Conservation (phyloP, 2,329 filamentous ascomycete genomes). For the Apiospora aurea region DNA sequence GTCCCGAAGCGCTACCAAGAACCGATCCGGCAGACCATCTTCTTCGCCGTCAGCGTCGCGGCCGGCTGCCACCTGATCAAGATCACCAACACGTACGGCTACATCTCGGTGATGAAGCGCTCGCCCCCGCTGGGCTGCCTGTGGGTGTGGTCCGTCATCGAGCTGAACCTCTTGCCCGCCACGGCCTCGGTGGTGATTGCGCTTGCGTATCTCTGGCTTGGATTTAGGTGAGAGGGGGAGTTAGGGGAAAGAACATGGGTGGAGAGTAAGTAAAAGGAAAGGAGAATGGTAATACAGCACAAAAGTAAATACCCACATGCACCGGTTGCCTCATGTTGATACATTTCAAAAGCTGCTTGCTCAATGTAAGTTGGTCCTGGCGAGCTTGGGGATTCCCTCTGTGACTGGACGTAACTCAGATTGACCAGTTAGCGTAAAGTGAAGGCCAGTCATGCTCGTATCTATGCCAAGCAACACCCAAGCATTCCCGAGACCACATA, state of each 20-base stretch:
- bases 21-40: conserved; percentile 64
- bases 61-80: conserved; percentile 82
- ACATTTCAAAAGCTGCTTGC: neutral
- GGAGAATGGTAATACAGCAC: neutral
- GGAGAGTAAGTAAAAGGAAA: neutral
- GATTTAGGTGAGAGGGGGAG: neutral
- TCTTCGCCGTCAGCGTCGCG: conserved; percentile 65
- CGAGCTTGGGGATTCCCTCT: neutral
- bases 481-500: neutral
- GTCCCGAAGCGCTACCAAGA: conserved; percentile 55
- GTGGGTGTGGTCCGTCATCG: conserved; percentile 93
- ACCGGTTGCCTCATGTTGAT: neutral
- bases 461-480: neutral
- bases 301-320: neutral
- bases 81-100: conserved; percentile 80
- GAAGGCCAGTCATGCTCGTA: neutral
- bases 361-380: neutral
- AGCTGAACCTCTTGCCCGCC: conserved; percentile 76
- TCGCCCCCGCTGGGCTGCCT: conserved; percentile 88
- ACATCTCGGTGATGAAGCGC: conserved; percentile 89
- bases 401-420: neutral
- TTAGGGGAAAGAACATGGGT: neutral
- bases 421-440: neutral
- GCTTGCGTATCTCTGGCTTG: conserved; percentile 51
- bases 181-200: conserved; percentile 58